A percentile compares a stretch with the other conserved stretches of the same genome.
These are phyloP conservation scores for Clarireedia paspali DNA, from an alignment of 2,329 filamentous ascomycete species.

Conservation along the genomic window DNA sequence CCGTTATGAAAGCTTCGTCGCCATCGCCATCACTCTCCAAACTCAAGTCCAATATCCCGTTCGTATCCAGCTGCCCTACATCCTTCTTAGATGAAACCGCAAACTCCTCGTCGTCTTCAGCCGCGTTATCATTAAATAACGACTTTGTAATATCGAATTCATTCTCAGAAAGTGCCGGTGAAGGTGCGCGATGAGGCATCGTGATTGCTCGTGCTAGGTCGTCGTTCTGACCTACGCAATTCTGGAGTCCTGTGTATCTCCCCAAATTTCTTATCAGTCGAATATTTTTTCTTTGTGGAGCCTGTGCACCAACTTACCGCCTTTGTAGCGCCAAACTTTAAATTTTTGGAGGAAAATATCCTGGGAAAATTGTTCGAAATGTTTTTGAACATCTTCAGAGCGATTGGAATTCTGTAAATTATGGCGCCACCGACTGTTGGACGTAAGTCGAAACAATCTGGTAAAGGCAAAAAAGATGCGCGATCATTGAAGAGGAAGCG, in stretches of 20 bases:
- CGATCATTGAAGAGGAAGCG: constrained; percentile 28
- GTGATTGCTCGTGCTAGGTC: neutral
- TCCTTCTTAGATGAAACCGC: constrained; percentile 28
- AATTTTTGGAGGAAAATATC: constrained; percentile 2
- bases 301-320: neutral
- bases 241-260: neutral
- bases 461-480: constrained; percentile 17
- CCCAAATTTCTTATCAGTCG: constrained; percentile 11
- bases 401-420: constrained; percentile 1
- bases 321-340: constrained; percentile 13
- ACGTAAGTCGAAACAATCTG: constrained; percentile 17
- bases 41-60: constrained; percentile 51
- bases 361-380: constrained; percentile 9
- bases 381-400: neutral
- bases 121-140: constrained; percentile 58
- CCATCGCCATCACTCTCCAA: constrained; percentile 52
- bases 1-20: constrained; percentile 87
- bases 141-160: constrained; percentile 85
- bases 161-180: constrained; percentile 78
- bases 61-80: constrained; percentile 47
- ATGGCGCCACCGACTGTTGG: constrained; percentile 23
- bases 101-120: constrained; percentile 38
- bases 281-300: constrained; percentile 8
- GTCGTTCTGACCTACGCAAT: constrained; percentile 7
- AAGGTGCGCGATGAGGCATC: constrained; percentile 69